These are phyloP conservation scores for Metschnikowia vanudenii DNA, from an alignment of 805 yeast genomes.

Conservation along the genomic window DNA sequence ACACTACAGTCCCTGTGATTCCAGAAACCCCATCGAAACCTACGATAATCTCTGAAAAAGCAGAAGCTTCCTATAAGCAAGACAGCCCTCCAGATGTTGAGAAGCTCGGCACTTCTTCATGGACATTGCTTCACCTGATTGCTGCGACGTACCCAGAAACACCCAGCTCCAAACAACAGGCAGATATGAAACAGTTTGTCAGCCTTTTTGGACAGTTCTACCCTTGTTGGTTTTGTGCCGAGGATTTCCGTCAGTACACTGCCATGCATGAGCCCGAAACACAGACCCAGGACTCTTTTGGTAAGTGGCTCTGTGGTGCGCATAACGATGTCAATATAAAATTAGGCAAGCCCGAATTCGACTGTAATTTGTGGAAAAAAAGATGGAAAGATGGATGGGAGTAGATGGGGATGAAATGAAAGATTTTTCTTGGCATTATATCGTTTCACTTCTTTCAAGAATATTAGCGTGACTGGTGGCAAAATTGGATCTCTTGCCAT, in stretches of 20 bases:
- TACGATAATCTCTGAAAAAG: constrained; percentile 1
- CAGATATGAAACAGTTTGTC: constrained; percentile 69
- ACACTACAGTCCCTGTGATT: constrained; percentile 1
- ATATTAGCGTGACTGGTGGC: too few species aligned
- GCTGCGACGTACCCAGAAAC: constrained; percentile 84
- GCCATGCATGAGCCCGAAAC: constrained; percentile 53
- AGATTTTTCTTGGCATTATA: too few species aligned
- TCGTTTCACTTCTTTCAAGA: too few species aligned
- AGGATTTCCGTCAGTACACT: constrained; percentile 71
- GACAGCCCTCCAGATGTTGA: constrained; percentile 87
- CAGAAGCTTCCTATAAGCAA: constrained; percentile 28
- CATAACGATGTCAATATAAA: constrained; percentile 91
- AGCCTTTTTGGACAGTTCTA: constrained; percentile 72
- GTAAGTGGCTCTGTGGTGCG: constrained; percentile 91
- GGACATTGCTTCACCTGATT: constrained; percentile 88
- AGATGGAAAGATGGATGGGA: constrained; percentile 98
- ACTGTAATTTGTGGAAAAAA: constrained; percentile 86
- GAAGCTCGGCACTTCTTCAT: constrained; percentile 76
- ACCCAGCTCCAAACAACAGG: constrained; percentile 62
- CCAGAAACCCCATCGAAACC: not conserved
- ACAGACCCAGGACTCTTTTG: constrained; percentile 70
- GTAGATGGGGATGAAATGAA: constrained; percentile 22
- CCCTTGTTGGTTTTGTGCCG: constrained; percentile 94
- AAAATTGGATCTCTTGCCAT: not conserved
- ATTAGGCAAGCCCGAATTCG: constrained; percentile 81